Conservation (phyloP, 208 protist genomes). For the Trypanosomatidae sp. region DNA sequence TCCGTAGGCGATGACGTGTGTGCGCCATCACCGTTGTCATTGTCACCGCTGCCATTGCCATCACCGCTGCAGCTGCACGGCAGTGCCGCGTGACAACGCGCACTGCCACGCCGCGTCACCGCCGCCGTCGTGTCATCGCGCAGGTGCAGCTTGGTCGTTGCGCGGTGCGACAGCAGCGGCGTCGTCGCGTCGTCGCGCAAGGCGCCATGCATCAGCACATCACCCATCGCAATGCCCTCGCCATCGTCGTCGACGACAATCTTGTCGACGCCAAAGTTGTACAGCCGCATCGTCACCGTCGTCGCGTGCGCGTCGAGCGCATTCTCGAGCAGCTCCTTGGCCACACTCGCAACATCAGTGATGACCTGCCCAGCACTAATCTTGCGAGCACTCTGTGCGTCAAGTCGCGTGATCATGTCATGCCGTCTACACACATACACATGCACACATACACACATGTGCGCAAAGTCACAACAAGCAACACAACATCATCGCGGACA, state of each 20-base stretch:
- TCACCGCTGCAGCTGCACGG: neutral
- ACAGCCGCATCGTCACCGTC: slow-evolving; percentile 38
- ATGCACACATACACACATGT: neutral
- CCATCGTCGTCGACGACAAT: slow-evolving; percentile 83
- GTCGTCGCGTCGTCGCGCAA: slow-evolving; percentile 14
- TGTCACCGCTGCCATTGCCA: neutral
- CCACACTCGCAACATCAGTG: slow-evolving; percentile 56
- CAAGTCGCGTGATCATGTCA: slow-evolving; percentile 61
- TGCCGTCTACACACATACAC: neutral
- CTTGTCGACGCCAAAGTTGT: slow-evolving; percentile 45
- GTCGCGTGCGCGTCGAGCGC: slow-evolving; percentile 60
- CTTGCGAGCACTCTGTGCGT: slow-evolving; percentile 45
- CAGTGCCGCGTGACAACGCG: no score
- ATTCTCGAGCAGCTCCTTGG: slow-evolving; percentile 87
- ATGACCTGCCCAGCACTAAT: slow-evolving; percentile 79
- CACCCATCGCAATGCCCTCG: slow-evolving; percentile 32
- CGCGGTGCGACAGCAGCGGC: slow-evolving; percentile 43
- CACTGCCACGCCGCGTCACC: no score
- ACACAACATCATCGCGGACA: neutral
- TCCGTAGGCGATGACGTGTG: neutral
- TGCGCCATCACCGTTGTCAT: neutral
- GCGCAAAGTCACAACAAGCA: neutral
- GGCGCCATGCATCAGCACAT: slow-evolving; percentile 15
- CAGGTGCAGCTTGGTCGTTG: slow-evolving; percentile 39
- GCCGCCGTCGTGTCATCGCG: neutral